Evolutionary conservation across 768 basidiomycete genomes (phyloP).

Genomic region (Wakefieldia striispora): DNA sequence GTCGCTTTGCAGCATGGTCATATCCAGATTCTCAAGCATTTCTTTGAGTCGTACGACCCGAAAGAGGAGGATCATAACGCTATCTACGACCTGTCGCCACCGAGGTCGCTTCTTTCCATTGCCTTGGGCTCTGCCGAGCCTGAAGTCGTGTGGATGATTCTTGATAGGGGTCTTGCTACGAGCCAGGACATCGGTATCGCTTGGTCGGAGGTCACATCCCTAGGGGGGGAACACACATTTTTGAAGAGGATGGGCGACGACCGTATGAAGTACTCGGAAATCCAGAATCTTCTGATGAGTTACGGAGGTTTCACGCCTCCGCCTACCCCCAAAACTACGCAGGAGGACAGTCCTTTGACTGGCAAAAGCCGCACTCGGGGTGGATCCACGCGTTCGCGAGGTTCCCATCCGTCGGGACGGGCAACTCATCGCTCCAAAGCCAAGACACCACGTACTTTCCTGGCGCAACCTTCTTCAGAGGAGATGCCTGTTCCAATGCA

Average conservation of each 20-base stretch:
- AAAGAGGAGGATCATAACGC: constrained; percentile 46
- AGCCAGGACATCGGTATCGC: constrained; percentile 47
- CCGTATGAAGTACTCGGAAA: constrained; percentile 43
- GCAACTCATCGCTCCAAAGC: constrained; percentile 9
- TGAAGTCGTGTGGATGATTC: constrained; percentile 60
- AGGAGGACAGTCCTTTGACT: constrained; percentile 10
- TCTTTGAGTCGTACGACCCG: constrained; percentile 61
- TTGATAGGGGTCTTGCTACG: constrained; percentile 55
- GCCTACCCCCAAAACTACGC: constrained; percentile 28
- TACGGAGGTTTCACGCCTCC: constrained; percentile 53
- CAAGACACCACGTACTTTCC: neutral
- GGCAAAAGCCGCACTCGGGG: constrained; percentile 12
- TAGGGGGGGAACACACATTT: constrained; percentile 26
- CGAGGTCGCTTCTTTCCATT: constrained; percentile 49
- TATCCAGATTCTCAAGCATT: constrained; percentile 51
- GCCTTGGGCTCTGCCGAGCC: constrained; percentile 62
- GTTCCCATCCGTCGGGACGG: constrained; percentile 9
- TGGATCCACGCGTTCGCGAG: constrained; percentile 5
- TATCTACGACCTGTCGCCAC: constrained; percentile 45
- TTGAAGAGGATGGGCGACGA: constrained; percentile 26
- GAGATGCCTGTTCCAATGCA: constrained; percentile 8
- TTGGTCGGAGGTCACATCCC: constrained; percentile 49
- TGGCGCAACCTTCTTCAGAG: constrained; percentile 1
- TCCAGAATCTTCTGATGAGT: constrained; percentile 50
- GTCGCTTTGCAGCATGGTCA: constrained; percentile 55